Evolutionary conservation across 495 filamentous ascomycete species (phyloP), one percentile per base, ranked within the genome.

Genomic region (Evansstolkia leycettana): DNA sequence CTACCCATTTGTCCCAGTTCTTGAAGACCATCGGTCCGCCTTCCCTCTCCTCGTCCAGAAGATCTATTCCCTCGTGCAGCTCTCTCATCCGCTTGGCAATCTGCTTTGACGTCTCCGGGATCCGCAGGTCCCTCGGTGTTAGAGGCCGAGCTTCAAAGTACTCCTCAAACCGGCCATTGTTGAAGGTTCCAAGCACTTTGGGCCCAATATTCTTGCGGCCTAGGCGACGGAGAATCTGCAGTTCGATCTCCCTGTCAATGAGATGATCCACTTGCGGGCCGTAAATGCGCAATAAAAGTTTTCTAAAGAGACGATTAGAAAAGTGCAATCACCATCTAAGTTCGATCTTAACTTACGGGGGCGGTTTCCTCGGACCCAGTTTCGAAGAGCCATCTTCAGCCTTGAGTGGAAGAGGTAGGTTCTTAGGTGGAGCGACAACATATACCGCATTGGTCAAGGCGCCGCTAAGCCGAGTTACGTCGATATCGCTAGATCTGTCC

Each of bases 11-110:
- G 54, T 94, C 84, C 90, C 89, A 96, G 46, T 95, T 95, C 34
- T 67, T 72, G 73, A 84, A 90, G 23, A 94, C 80, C 47, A 76
- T 76, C 0, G 90, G 80, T 0, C 90, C 90, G 13, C 69, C 74
- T 19, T 81, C 69, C 28, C 74, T 71, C 55, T 99, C 90, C 31
- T 78, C 65, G 9, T 77, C 69, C 0, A 88, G 71, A 11, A 99
- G 67, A 12, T 93, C 82, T 39, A 99, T 80, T 6, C 90, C 90
- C 36, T 92, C 84, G 44, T 99, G 90, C 14, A 99, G 68, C 57
- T 99, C 90, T 40, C 86, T 70, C 84, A 99, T 93, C 26, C 90
- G 79, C 66, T 96, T 99, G n/a, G 90, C 88, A 52, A 99, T 96
- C 45, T 94, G 83, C 46, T 73, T 82, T 25, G 82, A 88, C 0